A percentile compares a stretch with the other conserved stretches of the same genome.
Evolutionary conservation across 305 asterid species (phyloP).

Genomic region (Fraxinus baroniana): DNA sequence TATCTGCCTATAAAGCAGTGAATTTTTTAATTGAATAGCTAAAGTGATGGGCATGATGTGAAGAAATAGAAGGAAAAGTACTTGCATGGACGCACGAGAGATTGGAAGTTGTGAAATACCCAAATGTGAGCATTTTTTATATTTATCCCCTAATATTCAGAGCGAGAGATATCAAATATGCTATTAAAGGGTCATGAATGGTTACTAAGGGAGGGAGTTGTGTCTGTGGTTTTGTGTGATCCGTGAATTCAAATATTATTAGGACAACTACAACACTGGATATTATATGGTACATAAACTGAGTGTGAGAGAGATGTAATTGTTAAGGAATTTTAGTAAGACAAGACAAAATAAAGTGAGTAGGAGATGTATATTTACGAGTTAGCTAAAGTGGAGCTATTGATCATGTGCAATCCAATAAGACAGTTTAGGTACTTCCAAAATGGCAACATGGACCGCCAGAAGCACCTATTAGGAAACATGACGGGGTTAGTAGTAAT

Average conservation of each 20-base stretch:
- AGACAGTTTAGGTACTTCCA: neutral
- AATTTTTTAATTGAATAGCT: neutral
- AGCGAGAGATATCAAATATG: neutral
- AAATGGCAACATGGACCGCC: neutral
- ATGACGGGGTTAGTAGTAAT: neutral
- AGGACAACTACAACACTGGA: neutral
- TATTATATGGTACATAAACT: neutral
- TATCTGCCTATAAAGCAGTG: neutral
- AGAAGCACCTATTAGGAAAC: neutral
- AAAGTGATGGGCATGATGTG: neutral
- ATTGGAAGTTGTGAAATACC: neutral
- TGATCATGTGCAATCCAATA: neutral
- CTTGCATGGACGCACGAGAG: neutral
- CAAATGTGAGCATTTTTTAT: neutral
- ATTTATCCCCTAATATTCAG: neutral
- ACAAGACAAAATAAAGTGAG: neutral
- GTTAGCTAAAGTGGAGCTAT: neutral
- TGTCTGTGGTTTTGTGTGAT: neutral
- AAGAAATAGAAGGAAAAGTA: neutral
- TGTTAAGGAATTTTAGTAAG: neutral
- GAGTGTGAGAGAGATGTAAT: neutral
- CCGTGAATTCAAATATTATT: neutral
- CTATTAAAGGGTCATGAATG: neutral
- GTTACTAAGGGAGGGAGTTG: neutral
- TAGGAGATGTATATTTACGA: neutral